Evolutionary conservation across 208 protist species (phyloP), one percentile per base, ranked within the genome.

Genomic region (Acanthamoeba culbertsoni): DNA sequence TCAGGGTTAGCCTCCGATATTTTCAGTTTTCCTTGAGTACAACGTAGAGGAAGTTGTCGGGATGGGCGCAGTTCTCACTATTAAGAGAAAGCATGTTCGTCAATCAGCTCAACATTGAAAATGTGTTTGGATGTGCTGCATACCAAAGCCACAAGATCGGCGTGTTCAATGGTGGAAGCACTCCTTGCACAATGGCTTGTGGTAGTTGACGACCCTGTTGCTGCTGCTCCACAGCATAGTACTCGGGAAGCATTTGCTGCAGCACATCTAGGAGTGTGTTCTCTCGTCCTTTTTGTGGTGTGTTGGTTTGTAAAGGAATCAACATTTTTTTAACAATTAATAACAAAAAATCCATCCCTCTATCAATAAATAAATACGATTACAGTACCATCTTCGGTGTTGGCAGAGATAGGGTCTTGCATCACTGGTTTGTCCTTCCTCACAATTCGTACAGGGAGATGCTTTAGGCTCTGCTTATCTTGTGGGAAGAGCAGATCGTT

Each of bases 21-120:
- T 23, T 6, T 40, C 35, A 45, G 43, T 84, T 84, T 43, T 89
- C 82, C 23, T 89, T 89, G 28, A 89, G 26, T 7, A 89, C 82
- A 6, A 89, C 31, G 51, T 89, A 89, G 23, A 89, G 82, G 37
- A 89, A 89, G 53, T 89, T 89, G 55, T 89, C 82, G 18, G 82
- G 82, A 53, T 89, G 82, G 28, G 33, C 23, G 82, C 82, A 89
- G 55, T 89, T 59, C 82, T 89, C 73, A 42, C 73, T 84, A 26
- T 42, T 35, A 42, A 43, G 35, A 42, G 35, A 75, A 23, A 6
- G n/a, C 5, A 7, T 4, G 2, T 10, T 2, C 1, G 18, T 37
- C 68, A 10, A 8, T 4, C 1, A 48, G 8, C 26, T 18, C 10
- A 79, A 3, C 5, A 79, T 48, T 40, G 31, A 79, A 45, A 48